Evolutionary conservation across 2,329 filamentous ascomycete species (phyloP), one percentile per base, ranked within the genome.

Genomic region (Fusarium sp.): DNA sequence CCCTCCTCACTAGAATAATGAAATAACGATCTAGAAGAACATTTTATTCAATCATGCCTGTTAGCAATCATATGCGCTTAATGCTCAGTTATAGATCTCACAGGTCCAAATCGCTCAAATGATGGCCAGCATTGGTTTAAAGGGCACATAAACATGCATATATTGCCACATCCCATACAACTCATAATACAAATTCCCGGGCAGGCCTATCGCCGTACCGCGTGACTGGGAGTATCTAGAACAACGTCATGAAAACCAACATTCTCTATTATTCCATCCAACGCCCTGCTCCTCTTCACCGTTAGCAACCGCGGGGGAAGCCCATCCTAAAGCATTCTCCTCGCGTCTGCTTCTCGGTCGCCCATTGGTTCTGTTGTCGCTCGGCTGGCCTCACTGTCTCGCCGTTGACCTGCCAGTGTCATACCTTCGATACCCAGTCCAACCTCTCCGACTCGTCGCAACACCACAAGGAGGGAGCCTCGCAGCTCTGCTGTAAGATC

Each of bases 401-500:
- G 76, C 44, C 83, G 74, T 36, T 73, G 74, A 24, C 74, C 71
- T 20, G 68, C 62, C 44, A 73, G 75, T 30, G 74, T 73, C 82
- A 87, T 82, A 4, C 82, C 82, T 62, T 83, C 80, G 50, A 89
- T 87, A 4, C 86, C 88, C 1, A 91, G 76, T 19, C 82, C 85
- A 4, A 91, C 88, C 79, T 98, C 95, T 50, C 96, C 96, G 2
- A 98, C 90, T 36, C 94, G 85, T 70, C 90, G 85, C 64, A 97
- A 83, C 23, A 98, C 85, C 1, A 88, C 86, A 64, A 97, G 89
- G 40, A 99, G 83, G 2, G 92, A 91, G 11, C 88, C 80, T 62
- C 96, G 88, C 30, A 98, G 83, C 67, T 99, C 96, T 3, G 85
- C 77, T 12, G 89, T 92, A 70, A 97, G 85, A 68, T 98, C 95